Evolutionary conservation across 805 yeast species (phyloP).

Genomic region (Kluyveromyces wickerhamii): DNA sequence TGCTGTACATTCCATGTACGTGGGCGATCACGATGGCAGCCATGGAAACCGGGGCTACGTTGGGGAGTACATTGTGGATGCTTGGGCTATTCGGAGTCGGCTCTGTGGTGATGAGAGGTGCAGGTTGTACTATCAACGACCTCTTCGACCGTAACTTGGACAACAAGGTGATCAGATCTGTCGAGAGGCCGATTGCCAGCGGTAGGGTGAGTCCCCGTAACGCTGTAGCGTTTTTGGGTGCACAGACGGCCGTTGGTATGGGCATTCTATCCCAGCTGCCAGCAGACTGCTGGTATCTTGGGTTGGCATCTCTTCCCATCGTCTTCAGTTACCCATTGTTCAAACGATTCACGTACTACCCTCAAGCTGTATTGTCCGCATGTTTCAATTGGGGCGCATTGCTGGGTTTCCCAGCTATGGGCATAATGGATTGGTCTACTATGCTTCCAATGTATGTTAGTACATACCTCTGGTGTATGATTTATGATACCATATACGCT

Average conservation of each 20-base stretch:
- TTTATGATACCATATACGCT: constrained; percentile 93
- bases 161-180: constrained; percentile 76
- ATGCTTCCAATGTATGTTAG: constrained; percentile 73
- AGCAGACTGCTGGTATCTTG: constrained; percentile 69
- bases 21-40: constrained; percentile 95
- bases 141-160: constrained; percentile 78
- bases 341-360: constrained; percentile 92
- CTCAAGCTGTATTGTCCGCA: constrained; percentile 73
- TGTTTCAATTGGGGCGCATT: constrained; percentile 94
- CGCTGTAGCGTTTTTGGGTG: constrained; percentile 64
- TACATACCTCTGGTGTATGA: constrained; percentile 87
- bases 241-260: constrained; percentile 67
- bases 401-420: constrained; percentile 94
- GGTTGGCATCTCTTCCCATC: constrained; percentile 70
- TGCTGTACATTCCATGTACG: constrained; percentile 73
- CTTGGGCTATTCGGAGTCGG: constrained; percentile 74
- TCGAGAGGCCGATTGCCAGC: constrained; percentile 87
- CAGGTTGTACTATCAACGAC: constrained; percentile 95
- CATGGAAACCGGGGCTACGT: constrained; percentile 58
- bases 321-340: constrained; percentile 87
- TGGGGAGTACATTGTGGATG: constrained; percentile 52
- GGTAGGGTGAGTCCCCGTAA: constrained; percentile 65
- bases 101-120: constrained; percentile 88
- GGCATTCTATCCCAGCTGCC: constrained; percentile 70
- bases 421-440: constrained; percentile 65